Conservation (phyloP, 139 green algal genomes). For the Eudorina sp. region DNA sequence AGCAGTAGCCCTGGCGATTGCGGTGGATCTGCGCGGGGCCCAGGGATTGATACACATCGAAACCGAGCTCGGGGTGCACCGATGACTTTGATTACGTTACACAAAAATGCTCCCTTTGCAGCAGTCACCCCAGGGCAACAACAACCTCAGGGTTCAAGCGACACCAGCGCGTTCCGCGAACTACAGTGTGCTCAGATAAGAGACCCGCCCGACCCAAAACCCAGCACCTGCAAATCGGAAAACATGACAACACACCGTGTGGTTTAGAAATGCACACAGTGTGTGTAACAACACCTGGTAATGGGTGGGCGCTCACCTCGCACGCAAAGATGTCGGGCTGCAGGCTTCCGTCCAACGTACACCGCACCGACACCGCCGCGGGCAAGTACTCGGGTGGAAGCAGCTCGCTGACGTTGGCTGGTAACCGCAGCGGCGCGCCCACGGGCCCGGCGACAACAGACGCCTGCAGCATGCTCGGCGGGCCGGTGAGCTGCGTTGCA, state of each 20-base stretch:
- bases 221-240: too few relatives aligned
- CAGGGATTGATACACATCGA: too few relatives aligned
- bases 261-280: too few relatives aligned
- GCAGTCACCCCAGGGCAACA: too few relatives aligned
- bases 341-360: slow-evolving; percentile 23
- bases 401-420: slow-evolving; percentile 24
- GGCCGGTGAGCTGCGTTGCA: background rate
- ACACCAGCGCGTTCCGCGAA: too few relatives aligned
- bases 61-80: too few relatives aligned
- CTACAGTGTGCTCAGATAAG: too few relatives aligned
- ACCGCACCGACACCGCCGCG: slow-evolving; percentile 27
- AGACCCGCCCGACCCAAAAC: too few relatives aligned
- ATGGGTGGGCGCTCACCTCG: slow-evolving; percentile 26
- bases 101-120: too few relatives aligned
- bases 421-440: slow-evolving; percentile 1
- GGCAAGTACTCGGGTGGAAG: slow-evolving; percentile 37
- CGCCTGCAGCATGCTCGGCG: slow-evolving; percentile 11
- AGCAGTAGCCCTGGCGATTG: slow-evolving; percentile 12
- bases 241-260: too few relatives aligned
- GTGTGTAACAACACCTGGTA: background rate
- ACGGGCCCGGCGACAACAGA: background rate
- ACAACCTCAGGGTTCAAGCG: too few relatives aligned
- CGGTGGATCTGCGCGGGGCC: slow-evolving; percentile 45
- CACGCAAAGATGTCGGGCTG: background rate
- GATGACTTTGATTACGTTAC: too few relatives aligned